Percentiles rank a stretch among this genome's conserved stretches.
phyloP scores from a whole-genome alignment of 139 green algal species.

The Choricystis sp. region DNA sequence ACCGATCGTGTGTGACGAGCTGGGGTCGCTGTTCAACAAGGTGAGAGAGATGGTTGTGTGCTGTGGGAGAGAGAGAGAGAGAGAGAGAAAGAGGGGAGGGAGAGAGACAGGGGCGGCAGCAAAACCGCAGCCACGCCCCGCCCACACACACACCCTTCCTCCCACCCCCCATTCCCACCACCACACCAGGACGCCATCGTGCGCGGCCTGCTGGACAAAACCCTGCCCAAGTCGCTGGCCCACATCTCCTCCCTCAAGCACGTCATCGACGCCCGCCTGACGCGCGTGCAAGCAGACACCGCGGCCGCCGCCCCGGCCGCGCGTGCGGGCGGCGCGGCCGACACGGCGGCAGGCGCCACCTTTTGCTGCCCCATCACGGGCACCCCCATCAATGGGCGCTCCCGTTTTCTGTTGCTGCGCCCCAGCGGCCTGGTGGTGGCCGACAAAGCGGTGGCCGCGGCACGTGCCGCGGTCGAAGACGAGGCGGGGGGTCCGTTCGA shows the following conservation, averaged over 20 bases:
- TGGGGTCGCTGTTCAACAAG: constrained; percentile 59
- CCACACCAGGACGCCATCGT: constrained; percentile 2
- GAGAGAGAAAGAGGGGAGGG: no score
- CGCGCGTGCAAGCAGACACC: not conserved
- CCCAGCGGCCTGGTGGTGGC: constrained; percentile 48
- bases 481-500: constrained; percentile 21
- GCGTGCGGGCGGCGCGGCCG: not conserved
- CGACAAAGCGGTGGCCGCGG: constrained; percentile 62
- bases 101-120: no score
- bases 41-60: constrained; percentile 20
- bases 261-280: constrained; percentile 42
- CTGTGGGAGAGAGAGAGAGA: no score
- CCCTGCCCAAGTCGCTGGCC: constrained; percentile 30
- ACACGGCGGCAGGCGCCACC: constrained; percentile 3
- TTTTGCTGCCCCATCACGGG: constrained; percentile 65
- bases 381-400: constrained; percentile 42
- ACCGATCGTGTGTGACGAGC: constrained; percentile 58
- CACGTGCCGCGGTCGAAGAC: constrained; percentile 28
- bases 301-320: not conserved
- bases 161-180: not conserved
- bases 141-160: no score
- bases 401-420: constrained; percentile 29
- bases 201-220: constrained; percentile 38
- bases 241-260: constrained; percentile 59
- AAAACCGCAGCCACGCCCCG: no score